Evolutionary conservation across 73 alveolate genomes (phyloP).

Genomic region (Tetrahymena elliotti): DNA sequence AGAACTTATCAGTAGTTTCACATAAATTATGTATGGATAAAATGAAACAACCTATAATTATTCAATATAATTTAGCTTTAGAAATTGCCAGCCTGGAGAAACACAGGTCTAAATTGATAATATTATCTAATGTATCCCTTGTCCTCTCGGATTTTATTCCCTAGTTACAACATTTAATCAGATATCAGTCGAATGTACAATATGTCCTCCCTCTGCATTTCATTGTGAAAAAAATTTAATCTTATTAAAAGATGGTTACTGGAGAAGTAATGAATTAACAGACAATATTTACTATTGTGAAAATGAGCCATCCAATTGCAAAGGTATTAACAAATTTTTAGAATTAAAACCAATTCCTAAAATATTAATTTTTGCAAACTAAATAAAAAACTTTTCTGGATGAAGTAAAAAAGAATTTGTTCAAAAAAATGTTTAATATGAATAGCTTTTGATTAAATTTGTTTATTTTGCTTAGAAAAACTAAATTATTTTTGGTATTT

Average conservation of each 20-base stretch:
- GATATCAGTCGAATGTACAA: neutral
- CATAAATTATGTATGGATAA: neutral
- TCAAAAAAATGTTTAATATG: too few species aligned
- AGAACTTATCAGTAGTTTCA: neutral
- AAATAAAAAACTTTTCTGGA: too few species aligned
- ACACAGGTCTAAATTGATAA: neutral
- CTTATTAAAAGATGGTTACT: neutral
- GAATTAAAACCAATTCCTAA: too few species aligned
- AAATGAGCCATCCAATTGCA: neutral
- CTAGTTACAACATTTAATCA: neutral
- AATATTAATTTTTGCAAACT: too few species aligned
- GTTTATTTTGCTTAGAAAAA: neutral
- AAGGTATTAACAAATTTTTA: neutral
- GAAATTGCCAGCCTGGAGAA: neutral
- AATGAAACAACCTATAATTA: neutral
- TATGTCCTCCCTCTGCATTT: neutral
- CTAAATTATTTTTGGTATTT: neutral
- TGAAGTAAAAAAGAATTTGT: too few species aligned
- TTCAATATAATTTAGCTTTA: neutral
- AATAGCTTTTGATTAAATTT: too few species aligned
- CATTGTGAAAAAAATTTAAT: neutral
- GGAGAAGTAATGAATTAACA: neutral
- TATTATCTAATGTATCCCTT: neutral
- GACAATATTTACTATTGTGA: neutral
- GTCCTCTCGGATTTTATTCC: neutral